These are phyloP conservation scores for Pleochaeta shiraiana DNA, from an alignment of 2,329 filamentous ascomycete genomes.

Conservation along the genomic window DNA sequence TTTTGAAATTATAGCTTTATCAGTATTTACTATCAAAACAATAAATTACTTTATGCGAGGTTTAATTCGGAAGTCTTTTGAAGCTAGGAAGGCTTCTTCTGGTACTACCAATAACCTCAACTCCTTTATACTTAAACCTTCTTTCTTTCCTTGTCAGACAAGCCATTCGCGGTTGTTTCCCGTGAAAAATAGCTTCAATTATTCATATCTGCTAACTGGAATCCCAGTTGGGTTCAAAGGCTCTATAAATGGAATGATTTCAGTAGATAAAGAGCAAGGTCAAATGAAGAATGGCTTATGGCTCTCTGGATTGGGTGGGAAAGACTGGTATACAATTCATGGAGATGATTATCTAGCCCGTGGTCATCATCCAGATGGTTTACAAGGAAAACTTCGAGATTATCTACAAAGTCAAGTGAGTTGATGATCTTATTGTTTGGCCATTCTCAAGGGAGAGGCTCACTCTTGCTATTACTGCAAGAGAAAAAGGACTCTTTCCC, in stretches of 20 bases:
- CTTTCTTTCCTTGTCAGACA: constrained; percentile 42
- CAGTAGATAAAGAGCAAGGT: constrained; percentile 20
- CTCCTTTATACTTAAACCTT: constrained; percentile 21
- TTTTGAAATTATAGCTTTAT: no score
- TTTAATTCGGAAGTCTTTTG: no score
- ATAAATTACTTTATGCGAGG: no score
- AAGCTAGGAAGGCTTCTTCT: no score
- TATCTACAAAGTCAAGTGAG: constrained; percentile 35
- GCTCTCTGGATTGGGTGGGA: constrained; percentile 16
- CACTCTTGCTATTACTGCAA: no score
- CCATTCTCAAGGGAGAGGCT: not conserved
- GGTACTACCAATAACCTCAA: no score
- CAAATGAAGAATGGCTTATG: constrained; percentile 14
- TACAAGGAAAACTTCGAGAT: constrained; percentile 38
- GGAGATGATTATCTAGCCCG: constrained; percentile 38
- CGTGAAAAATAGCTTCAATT: constrained; percentile 42
- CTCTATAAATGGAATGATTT: constrained; percentile 31
- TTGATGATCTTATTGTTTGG: not conserved
- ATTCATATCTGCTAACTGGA: constrained; percentile 48
- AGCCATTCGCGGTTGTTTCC: constrained; percentile 46
- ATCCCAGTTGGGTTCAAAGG: constrained; percentile 42
- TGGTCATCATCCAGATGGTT: constrained; percentile 26
- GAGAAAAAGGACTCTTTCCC: no score
- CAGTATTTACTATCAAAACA: no score
- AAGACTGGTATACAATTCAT: constrained; percentile 33